Evolutionary conservation across 75 land plant genomes (phyloP).

Genomic region (Sequoiadendron giganteum): DNA sequence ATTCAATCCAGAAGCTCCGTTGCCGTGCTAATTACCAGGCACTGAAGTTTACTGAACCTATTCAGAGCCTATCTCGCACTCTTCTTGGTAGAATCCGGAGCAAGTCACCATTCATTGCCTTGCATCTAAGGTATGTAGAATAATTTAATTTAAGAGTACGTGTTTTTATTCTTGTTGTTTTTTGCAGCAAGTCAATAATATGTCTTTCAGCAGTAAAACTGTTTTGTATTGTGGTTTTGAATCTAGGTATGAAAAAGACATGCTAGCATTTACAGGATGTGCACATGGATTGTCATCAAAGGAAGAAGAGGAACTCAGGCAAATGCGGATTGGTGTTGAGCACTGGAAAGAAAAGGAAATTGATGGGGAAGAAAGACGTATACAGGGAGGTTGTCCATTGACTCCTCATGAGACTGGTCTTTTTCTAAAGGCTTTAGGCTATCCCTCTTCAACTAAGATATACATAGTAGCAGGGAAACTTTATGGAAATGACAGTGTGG

Average conservation of each 20-base stretch:
- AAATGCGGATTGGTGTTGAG: slow-evolving; percentile 40
- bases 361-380: slow-evolving; percentile 39
- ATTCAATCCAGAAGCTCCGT: slow-evolving; percentile 34
- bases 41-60: slow-evolving; percentile 32
- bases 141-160: slow-evolving; percentile 4
- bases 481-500: slow-evolving; percentile 30
- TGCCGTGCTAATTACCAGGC: slow-evolving; percentile 42
- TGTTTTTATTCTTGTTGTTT: slow-evolving; percentile 14
- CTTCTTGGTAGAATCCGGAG: slow-evolving; percentile 24
- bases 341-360: slow-evolving; percentile 63
- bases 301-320: slow-evolving; percentile 38
- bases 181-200: slow-evolving; percentile 23
- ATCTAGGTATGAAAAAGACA: slow-evolving; percentile 44
- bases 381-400: slow-evolving; percentile 47
- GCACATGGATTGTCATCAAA: slow-evolving; percentile 26
- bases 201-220: slow-evolving; percentile 58
- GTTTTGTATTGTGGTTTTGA: slow-evolving; percentile 41
- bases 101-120: slow-evolving; percentile 27
- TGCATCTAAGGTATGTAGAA: slow-evolving; percentile 37
- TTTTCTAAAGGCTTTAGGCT: slow-evolving; percentile 40
- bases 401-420: slow-evolving; percentile 47
- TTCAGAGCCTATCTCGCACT: slow-evolving; percentile 22
- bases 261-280: slow-evolving; percentile 57
- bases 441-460: slow-evolving; percentile 31
- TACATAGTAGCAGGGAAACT: slow-evolving; percentile 41